These are phyloP conservation scores for Aspergillus affinis DNA, from an alignment of 495 filamentous ascomycete genomes.

Conservation along the genomic window DNA sequence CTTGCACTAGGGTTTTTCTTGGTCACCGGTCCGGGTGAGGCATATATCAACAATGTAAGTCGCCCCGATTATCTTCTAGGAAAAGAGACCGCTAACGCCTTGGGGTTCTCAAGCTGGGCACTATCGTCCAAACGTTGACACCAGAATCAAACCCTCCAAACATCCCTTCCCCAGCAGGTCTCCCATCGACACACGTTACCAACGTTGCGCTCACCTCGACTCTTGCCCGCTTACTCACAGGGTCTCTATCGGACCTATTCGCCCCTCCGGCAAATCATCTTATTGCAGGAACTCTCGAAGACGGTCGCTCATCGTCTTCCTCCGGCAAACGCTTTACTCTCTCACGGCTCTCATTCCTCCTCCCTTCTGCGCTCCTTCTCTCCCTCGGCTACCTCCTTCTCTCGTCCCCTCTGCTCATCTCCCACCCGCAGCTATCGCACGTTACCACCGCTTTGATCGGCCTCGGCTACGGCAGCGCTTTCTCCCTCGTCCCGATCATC, in stretches of 20 bases:
- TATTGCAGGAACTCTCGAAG: constrained; percentile 37
- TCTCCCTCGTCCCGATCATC: constrained; percentile 86
- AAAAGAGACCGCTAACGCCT: not conserved
- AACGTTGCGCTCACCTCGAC: constrained; percentile 89
- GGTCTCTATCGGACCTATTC: constrained; percentile 82
- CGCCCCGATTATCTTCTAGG: not conserved
- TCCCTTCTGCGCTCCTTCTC: constrained; percentile 70
- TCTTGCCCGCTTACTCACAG: constrained; percentile 79
- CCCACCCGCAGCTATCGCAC: constrained; percentile 69
- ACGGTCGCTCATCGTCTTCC: constrained; percentile 27
- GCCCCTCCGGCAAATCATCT: constrained; percentile 61
- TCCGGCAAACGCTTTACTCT: constrained; percentile 49
- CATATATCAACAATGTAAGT: constrained; percentile 87
- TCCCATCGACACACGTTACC: constrained; percentile 85
- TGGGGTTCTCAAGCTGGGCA: constrained; percentile 61
- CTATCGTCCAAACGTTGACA: constrained; percentile 83
- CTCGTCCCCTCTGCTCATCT: constrained; percentile 67
- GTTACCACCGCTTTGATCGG: constrained; percentile 78
- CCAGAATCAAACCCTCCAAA: constrained; percentile 52
- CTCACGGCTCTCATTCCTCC: constrained; percentile 77
- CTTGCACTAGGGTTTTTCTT: constrained; percentile 90
- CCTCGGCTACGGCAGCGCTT: constrained; percentile 88
- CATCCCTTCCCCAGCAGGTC: constrained; percentile 57
- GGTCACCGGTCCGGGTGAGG: constrained; percentile 89
- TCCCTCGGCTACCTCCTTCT: constrained; percentile 75